Percentiles rank a stretch among this genome's conserved stretches.
These are phyloP conservation scores for Pseudocercospora musae DNA, from an alignment of 2,329 filamentous ascomycete genomes.

Conservation along the genomic window DNA sequence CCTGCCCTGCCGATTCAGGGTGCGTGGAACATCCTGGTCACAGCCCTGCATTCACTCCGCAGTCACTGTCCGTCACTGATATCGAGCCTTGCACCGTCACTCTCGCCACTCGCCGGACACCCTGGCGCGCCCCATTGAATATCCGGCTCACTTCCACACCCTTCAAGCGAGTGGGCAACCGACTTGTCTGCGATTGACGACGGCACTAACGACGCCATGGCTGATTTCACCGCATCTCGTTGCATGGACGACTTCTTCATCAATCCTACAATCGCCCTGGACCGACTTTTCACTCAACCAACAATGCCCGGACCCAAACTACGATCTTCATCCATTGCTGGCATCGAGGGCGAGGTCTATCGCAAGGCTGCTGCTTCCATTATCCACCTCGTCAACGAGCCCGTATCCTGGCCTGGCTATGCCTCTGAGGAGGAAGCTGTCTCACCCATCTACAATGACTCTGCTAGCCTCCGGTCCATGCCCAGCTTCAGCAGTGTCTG, in stretches of 20 bases:
- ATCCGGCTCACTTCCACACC: conserved; percentile 8
- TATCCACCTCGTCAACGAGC: conserved; percentile 10
- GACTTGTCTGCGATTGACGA: neutral
- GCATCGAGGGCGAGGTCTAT: neutral
- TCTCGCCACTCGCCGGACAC: conserved; percentile 19
- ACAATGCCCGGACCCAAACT: conserved; percentile 7
- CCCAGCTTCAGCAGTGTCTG: conserved; percentile 13
- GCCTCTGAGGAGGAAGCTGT: conserved; percentile 33
- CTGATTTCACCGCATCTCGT: conserved; percentile 9
- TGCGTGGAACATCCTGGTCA: conserved; percentile 10
- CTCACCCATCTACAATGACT: conserved; percentile 27
- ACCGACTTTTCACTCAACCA: conserved; percentile 3
- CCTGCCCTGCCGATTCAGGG: neutral
- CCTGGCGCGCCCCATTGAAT: conserved; percentile 3
- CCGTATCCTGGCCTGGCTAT: conserved; percentile 23
- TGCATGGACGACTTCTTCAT: conserved; percentile 25
- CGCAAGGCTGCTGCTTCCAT: conserved; percentile 11
- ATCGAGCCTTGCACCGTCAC: conserved; percentile 24
- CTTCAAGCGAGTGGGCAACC: conserved; percentile 1
- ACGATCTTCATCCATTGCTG: neutral
- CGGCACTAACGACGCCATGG: conserved; percentile 14
- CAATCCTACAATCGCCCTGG: conserved; percentile 18
- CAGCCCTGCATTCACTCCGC: conserved; percentile 10
- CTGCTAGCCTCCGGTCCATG: conserved; percentile 23
- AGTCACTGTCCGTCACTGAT: conserved; percentile 16